Base-by-base conservation (phyloP, 768 basidiomycete species). In the Tricholomella constricta region DNA sequence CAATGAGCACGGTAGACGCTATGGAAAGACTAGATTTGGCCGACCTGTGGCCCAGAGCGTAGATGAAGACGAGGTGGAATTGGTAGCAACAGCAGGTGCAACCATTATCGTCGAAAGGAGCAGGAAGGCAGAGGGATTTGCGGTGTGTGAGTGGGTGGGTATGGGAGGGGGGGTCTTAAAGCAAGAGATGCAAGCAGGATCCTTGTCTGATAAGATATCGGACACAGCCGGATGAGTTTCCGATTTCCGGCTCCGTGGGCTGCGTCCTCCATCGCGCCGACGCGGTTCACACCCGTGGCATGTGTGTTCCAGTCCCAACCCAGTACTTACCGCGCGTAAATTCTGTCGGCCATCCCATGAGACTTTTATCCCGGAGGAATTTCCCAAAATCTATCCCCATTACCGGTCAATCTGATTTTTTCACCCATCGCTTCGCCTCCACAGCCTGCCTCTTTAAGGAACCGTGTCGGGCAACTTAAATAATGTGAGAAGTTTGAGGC, bases 21-120 rank as follows among this genome's bases (percentile, higher is more conserved):
- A 35, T 19, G 40, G 14, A 56, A 49, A 43, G 51, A 55, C 25
- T 22, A 26, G 29, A 56, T 47, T 19, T 15, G 37, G 62, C 70
- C 48, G 74, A 88, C 89, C 83, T 63, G 86, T 88, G 46, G 89
- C 89, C 89, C 88, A 91, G 48, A 91, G 74, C 3, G 80, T 82
- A 8, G 80, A 71, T 11, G 85, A 78, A 11, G 83, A 78, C 1
- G 81, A 55, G 4, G 51, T 10, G 35, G 56, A 23, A 38, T 44
- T 31, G 11, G 23, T 46, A 20, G 54, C 38, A 10, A 52, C 34
- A 9, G 56, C 25, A 25, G 56, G 34, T 19, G 55, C 41, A 1
- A 46, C 23, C 54, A 59, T 59, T 19, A 40, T 11, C 45, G 43
- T 29, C 6, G 12, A n/a, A 20, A 27, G 29, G 22, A 25, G 32